A percentile compares a stretch with the other conserved stretches of the same genome.
Evolutionary conservation across 2,329 filamentous ascomycete species (phyloP).

Genomic region (Rutstroemia sp.): DNA sequence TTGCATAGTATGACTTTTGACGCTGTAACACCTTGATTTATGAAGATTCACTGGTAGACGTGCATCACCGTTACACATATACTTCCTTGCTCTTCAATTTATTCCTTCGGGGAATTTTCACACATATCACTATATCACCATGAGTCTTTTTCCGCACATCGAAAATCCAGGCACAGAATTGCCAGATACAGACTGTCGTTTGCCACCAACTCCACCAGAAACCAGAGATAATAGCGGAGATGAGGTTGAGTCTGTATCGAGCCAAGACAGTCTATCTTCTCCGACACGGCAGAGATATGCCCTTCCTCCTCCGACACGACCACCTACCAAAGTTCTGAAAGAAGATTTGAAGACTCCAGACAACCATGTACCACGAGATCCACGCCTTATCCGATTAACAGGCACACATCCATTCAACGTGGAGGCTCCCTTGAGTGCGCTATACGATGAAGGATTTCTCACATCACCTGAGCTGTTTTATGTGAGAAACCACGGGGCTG

Average conservation of each 20-base stretch:
- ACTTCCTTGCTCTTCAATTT: too few relatives aligned
- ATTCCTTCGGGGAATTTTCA: too few relatives aligned
- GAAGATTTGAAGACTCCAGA: constrained; percentile 80
- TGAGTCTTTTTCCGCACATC: background rate
- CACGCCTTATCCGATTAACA: constrained; percentile 76
- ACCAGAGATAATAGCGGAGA: constrained; percentile 22
- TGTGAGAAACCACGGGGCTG: constrained; percentile 81
- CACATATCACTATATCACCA: background rate
- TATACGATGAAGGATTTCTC: constrained; percentile 76
- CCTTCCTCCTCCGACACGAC: constrained; percentile 57
- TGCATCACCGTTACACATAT: too few relatives aligned
- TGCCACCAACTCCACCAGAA: constrained; percentile 27
- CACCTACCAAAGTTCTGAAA: constrained; percentile 56
- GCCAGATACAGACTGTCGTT: background rate
- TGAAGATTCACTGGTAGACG: too few relatives aligned
- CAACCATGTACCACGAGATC: constrained; percentile 69
- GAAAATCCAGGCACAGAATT: background rate
- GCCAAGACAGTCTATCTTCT: constrained; percentile 13
- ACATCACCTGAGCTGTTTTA: constrained; percentile 86
- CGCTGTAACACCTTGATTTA: too few relatives aligned
- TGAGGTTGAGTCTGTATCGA: constrained; percentile 16
- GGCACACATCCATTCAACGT: constrained; percentile 89
- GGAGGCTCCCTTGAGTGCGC: constrained; percentile 70
- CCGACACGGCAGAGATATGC: constrained; percentile 32
- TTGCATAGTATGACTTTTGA: too few relatives aligned